Evolutionary conservation across 768 basidiomycete genomes (phyloP).

Genomic region (Piloderma croceum): DNA sequence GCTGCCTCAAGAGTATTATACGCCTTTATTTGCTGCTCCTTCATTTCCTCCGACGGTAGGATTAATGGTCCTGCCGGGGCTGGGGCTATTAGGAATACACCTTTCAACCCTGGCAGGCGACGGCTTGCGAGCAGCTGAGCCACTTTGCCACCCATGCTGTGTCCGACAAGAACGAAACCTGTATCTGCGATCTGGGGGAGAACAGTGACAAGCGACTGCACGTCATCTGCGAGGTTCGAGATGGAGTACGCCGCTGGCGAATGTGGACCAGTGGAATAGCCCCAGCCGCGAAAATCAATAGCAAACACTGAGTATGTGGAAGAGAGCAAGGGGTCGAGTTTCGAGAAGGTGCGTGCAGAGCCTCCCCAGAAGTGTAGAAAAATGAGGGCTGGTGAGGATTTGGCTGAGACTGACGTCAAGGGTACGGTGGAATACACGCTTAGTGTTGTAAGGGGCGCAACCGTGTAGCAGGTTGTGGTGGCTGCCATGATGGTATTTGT

Average conservation of each 20-base stretch:
- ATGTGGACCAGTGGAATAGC: slow-evolving; percentile 3
- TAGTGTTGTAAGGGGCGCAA: too few species aligned
- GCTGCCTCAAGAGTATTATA: slow-evolving; percentile 5
- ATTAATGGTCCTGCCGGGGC: slow-evolving; percentile 7
- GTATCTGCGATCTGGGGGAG: slow-evolving; percentile 1
- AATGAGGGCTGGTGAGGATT: slow-evolving; percentile 3
- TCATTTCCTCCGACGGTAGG: slow-evolving; percentile 4
- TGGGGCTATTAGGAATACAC: slow-evolving; percentile 5
- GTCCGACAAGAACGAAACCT: slow-evolving; percentile 5
- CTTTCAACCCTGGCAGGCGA: slow-evolving; percentile 3
- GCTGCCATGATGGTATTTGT: too few species aligned
- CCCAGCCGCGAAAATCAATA: slow-evolving; percentile 6
- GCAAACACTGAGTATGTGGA: slow-evolving; percentile 6
- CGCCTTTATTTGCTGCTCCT: slow-evolving; percentile 1
- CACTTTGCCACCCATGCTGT: slow-evolving; percentile 12
- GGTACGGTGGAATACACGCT: too few species aligned
- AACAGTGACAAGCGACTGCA: slow-evolving; percentile 4
- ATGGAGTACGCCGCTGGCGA: slow-evolving; percentile 3
- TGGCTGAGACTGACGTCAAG: neutral
- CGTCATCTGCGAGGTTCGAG: slow-evolving; percentile 7
- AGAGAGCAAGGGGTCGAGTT: slow-evolving; percentile 1
- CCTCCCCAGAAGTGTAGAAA: slow-evolving; percentile 12
- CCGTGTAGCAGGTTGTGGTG: too few species aligned
- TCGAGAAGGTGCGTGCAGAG: slow-evolving; percentile 3
- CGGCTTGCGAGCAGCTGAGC: slow-evolving; percentile 9